Conservation (phyloP, 2,329 filamentous ascomycete species). For the Aspergillus sojae region DNA sequence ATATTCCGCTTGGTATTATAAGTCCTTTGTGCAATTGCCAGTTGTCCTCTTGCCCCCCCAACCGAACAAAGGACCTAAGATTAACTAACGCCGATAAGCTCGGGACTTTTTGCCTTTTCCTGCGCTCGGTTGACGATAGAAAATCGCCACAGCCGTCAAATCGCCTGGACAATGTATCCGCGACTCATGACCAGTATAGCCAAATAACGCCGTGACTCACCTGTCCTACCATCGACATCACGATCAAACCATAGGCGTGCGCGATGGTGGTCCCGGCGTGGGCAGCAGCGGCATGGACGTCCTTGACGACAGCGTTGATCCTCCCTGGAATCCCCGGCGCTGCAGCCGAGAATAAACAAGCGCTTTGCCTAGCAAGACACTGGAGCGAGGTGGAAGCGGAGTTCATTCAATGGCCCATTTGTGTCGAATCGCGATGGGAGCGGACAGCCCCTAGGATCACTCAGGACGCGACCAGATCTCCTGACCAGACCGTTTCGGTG, state of each 20-base stretch:
- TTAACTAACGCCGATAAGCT: background rate
- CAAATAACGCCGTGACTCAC: background rate
- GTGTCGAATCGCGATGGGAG: conserved; percentile 29
- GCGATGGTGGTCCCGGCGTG: conserved; percentile 16
- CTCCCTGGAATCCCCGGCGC: conserved; percentile 14
- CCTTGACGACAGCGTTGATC: conserved; percentile 15
- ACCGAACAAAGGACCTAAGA: background rate
- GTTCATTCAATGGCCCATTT: conserved; percentile 29
- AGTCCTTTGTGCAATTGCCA: background rate
- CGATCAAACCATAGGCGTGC: background rate
- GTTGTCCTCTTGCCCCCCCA: background rate
- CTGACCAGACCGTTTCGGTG: conserved; percentile 7
- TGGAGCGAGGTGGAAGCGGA: conserved; percentile 22
- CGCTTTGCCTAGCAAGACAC: conserved; percentile 23
- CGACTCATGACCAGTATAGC: background rate
- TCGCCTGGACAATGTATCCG: background rate
- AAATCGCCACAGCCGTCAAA: background rate
- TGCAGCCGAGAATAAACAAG: conserved; percentile 14
- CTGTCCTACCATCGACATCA: background rate
- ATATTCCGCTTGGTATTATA: background rate
- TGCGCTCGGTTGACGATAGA: background rate
- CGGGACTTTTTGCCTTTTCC: background rate
- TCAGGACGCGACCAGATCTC: background rate
- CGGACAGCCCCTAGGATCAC: background rate
- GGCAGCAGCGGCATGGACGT: conserved; percentile 14